Evolutionary conservation across 2,329 filamentous ascomycete genomes (phyloP), one percentile per base, ranked within the genome.

Genomic region (Cylindrodendrum hubeiense): DNA sequence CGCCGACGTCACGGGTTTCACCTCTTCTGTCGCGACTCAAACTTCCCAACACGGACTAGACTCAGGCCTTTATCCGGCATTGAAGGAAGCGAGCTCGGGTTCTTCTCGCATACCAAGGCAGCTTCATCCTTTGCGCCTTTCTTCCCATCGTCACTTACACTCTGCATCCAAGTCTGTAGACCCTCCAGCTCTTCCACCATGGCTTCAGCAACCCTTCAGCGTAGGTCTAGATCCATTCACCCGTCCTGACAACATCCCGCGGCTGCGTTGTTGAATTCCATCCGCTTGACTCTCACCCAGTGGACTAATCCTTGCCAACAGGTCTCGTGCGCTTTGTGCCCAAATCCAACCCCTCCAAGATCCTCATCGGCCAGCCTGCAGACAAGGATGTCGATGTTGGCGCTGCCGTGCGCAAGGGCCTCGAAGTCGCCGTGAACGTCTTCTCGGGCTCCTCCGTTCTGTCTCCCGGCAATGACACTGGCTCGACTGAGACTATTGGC

Each of bases 321-420:
- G 87, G 87, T 75, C 83, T 90, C 63, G 86, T 89, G 69, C 86
- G 88, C 56, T 90, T 90, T 71, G 75, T 85, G 19, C 85, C 88
- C 57, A 85, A 84, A 72, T 84, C 82, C 5, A 82, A 85, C 51
- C 75, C 80, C 39, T 77, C 79, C 63, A 83, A 83, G 66, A 74
- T 87, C 57, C 78, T 88, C 51, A 85, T 90, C 70, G 88, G 87
- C 34, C 83, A 90, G 71, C 88, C 88, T 2, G 77, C 82, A 34
- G 83, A 87, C 65, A 75, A 80, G 22, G 75, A 81, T 10, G 67
- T 89, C 33, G 88, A 91, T 71, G 85, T 91, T 47, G 89, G 88
- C 47, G 75, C 83, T 26, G 88, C 88, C 17, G 76, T 89, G 28
- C 83, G 84, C 67, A 83, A 86, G 49, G 86, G 86, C 37, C 79